Evolutionary conservation across 2,329 filamentous ascomycete genomes (phyloP), one percentile per base, ranked within the genome.

Genomic region (Alternaria gansuensis): DNA sequence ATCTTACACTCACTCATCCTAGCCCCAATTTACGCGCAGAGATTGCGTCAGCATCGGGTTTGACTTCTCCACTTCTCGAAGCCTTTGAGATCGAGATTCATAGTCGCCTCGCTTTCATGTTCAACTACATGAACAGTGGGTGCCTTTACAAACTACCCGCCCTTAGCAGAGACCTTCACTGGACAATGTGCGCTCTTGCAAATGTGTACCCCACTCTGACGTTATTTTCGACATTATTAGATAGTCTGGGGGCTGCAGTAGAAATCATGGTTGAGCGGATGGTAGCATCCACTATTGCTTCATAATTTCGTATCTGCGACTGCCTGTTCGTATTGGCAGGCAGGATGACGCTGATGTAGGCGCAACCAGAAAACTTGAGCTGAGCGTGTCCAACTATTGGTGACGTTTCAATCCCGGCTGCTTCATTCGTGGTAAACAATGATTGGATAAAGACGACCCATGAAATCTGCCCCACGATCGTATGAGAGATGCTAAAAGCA

Each of bases 231-330:
- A 31, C n/a, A 3, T 14, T 51, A 10, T 41, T 59, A 29, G 17
- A 36, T 6, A 51, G 43, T 33, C 54, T 57, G 17, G 39, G 43
- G 4, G 34, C 37, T 36, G 37, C 36, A 43, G 46, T 60, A 2
- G 60, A 57, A 36, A 36, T 57, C 29, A 53, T 56, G 13, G 45
- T 44, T 31, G 45, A 51, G 53, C 37, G 45, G 1, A 43, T 51
- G 31, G n/a, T 56, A 21, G 29, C 31, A 1, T 13, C 44, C 0
- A 29, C 33, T 14, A 6, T 34, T 39, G 33, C 33, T 48, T 21
- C 44, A 17, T 56, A 36, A 31, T 9, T 51, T 40, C 6, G n/a
- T 24, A 29, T 21, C 10, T 29, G n/a, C 40, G 14, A 6, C 21
- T 39, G 31, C 40, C 31, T 33, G 9, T 45, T n/a, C 14, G 9